These are phyloP conservation scores for Rhynchosporium secalis DNA, from an alignment of 2,329 filamentous ascomycete species.

Conservation along the genomic window DNA sequence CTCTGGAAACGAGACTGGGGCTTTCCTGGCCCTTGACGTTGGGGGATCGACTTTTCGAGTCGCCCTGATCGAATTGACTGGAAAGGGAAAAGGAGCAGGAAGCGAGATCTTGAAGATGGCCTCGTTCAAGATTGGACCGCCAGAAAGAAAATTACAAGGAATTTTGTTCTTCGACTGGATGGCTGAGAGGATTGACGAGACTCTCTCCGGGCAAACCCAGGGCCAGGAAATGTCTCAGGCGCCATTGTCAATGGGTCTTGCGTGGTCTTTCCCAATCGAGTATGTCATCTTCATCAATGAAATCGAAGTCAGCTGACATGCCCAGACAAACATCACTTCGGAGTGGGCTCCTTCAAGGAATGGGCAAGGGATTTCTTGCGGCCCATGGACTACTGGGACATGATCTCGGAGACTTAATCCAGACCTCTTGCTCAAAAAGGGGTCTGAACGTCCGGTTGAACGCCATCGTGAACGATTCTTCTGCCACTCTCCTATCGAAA, in stretches of 20 bases:
- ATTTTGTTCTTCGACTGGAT: slow-evolving; percentile 69
- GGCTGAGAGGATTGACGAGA: slow-evolving; percentile 59
- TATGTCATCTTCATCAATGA: slow-evolving; percentile 43
- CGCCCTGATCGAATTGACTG: slow-evolving; percentile 60
- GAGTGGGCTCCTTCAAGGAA: slow-evolving; percentile 58
- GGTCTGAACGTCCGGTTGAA: slow-evolving; percentile 56
- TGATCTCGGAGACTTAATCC: slow-evolving; percentile 60
- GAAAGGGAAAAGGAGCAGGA: slow-evolving; percentile 45
- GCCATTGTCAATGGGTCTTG: slow-evolving; percentile 59
- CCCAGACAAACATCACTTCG: slow-evolving; percentile 63
- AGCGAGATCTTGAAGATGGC: slow-evolving; percentile 55
- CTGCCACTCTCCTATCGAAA: slow-evolving; percentile 64
- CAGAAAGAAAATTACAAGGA: slow-evolving; percentile 58
- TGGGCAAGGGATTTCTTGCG: slow-evolving; percentile 67
- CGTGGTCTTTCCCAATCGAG: slow-evolving; percentile 72
- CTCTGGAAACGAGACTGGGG: slow-evolving; percentile 57
- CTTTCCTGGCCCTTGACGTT: slow-evolving; percentile 65
- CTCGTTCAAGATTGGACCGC: slow-evolving; percentile 56
- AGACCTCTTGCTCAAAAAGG: slow-evolving; percentile 49
- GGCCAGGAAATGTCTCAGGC: slow-evolving; percentile 39
- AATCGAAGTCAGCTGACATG: slow-evolving; percentile 32
- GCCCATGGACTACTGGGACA: slow-evolving; percentile 57
- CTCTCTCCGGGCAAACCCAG: slow-evolving; percentile 49
- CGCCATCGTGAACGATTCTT: slow-evolving; percentile 67
- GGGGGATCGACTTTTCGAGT: slow-evolving; percentile 68